A percentile compares a stretch with the other conserved stretches of the same genome.
Evolutionary conservation across 495 filamentous ascomycete species (phyloP).

Genomic region (Pseudevernia furfuracea): DNA sequence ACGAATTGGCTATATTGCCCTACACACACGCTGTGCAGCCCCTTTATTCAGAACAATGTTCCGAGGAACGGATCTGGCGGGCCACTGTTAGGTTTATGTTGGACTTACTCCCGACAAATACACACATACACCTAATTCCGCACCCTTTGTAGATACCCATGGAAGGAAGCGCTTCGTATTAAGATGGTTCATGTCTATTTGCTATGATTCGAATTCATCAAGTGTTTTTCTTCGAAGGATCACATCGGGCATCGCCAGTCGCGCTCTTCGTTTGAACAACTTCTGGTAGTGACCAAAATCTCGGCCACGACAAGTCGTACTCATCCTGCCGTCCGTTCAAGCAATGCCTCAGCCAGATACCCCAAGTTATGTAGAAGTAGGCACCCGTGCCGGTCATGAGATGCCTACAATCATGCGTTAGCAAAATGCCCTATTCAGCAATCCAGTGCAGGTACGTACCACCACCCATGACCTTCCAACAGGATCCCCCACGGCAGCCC

Average conservation of each 20-base stretch:
- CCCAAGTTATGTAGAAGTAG: constrained; percentile 80
- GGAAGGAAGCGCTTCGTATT: neutral
- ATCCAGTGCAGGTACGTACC: constrained; percentile 53
- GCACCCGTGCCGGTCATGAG: constrained; percentile 61
- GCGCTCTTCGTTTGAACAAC: constrained; percentile 41
- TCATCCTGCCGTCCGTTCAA: constrained; percentile 70
- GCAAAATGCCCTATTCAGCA: constrained; percentile 18
- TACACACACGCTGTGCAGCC: neutral
- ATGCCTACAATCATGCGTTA: constrained; percentile 41
- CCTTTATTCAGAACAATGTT: neutral
- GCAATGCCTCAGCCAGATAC: constrained; percentile 77
- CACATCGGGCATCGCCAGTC: constrained; percentile 27
- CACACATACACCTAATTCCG: neutral
- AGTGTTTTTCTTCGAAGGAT: constrained; percentile 37
- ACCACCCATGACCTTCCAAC: constrained; percentile 94
- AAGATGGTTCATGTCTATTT: constrained; percentile 12
- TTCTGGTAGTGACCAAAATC: constrained; percentile 57
- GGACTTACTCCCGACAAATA: neutral
- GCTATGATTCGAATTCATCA: constrained; percentile 24
- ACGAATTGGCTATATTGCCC: neutral
- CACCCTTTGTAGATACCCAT: neutral
- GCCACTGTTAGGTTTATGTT: neutral
- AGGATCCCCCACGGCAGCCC: constrained; percentile 85
- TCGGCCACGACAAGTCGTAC: constrained; percentile 67
- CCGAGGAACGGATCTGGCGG: neutral